phyloP scores from a whole-genome alignment of 208 protist genomes.

The Trichomonas tenax region DNA sequence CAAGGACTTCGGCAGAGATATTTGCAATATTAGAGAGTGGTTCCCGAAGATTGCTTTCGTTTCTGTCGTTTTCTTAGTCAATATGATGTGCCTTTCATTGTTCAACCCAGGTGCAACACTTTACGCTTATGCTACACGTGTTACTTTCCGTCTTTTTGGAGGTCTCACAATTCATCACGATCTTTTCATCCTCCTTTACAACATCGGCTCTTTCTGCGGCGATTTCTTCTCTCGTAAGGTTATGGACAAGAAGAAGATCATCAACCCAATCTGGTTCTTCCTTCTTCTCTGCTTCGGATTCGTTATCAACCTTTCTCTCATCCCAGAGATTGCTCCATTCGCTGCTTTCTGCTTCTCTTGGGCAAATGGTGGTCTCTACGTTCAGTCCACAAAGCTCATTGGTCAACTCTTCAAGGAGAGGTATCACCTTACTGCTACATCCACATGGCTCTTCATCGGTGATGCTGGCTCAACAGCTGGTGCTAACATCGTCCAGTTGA shows the following conservation, averaged over 20 bases:
- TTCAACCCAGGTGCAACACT: neutral
- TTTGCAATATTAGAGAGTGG: neutral
- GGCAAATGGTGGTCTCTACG: neutral
- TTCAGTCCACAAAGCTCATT: neutral
- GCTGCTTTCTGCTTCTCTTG: neutral
- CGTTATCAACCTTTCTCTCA: neutral
- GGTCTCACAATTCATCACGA: neutral
- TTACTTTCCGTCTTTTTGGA: neutral
- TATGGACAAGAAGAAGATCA: constrained; percentile 1
- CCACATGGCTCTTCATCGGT: neutral
- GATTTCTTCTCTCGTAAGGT: neutral
- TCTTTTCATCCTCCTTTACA: neutral
- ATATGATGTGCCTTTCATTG: neutral
- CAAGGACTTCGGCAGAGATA: neutral
- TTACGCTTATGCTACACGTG: neutral
- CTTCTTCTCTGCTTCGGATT: neutral
- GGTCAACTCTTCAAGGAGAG: neutral
- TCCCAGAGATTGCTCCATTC: neutral
- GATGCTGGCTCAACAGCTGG: neutral
- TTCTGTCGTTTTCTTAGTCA: neutral
- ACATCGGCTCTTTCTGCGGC: neutral
- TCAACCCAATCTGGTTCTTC: neutral
- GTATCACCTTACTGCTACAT: neutral
- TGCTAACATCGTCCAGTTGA: neutral
- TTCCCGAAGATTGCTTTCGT: neutral